A percentile compares a stretch with the other conserved stretches of the same genome.
These are phyloP conservation scores for Marasmius sp. DNA, from an alignment of 1,284 basidiomycete species.

Conservation along the genomic window DNA sequence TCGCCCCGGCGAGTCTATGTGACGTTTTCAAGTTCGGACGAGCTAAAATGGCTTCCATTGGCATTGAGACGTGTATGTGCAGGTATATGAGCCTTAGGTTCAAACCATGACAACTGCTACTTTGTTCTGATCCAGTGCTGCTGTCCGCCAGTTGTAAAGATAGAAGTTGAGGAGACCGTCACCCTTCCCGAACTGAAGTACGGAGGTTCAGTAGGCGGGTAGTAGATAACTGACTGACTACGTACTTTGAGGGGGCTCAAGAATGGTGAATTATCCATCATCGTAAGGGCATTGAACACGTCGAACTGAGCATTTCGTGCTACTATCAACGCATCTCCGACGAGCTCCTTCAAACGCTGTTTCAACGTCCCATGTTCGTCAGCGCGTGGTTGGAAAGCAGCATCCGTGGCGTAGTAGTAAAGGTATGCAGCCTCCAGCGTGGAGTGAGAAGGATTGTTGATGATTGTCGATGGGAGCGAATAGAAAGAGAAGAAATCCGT, in stretches of 20 bases:
- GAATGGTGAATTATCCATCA: constrained; percentile 92
- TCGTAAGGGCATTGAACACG: constrained; percentile 92
- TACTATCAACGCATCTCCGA: constrained; percentile 78
- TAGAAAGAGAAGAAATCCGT: constrained; percentile 99
- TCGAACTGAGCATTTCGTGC: constrained; percentile 88
- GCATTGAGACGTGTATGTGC: background rate
- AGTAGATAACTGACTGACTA: constrained; percentile 9
- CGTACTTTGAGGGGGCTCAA: constrained; percentile 79
- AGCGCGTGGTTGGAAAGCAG: constrained; percentile 55
- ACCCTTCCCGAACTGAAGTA: constrained; percentile 79
- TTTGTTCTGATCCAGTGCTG: constrained; percentile 68
- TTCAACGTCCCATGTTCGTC: constrained; percentile 67
- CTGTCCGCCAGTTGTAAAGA: constrained; percentile 92
- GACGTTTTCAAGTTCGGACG: too few species aligned
- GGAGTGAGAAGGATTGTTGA: constrained; percentile 62
- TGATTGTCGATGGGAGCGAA: constrained; percentile 90
- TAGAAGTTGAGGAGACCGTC: constrained; percentile 92
- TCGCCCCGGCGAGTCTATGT: too few species aligned
- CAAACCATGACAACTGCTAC: constrained; percentile 67
- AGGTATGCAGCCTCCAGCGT: constrained; percentile 87
- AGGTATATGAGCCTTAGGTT: background rate
- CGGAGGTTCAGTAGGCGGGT: constrained; percentile 8
- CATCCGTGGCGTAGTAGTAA: constrained; percentile 86
- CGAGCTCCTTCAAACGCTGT: constrained; percentile 69
- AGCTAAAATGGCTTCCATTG: background rate